Evolutionary conservation across 768 basidiomycete species (phyloP).

Genomic region (Phaeolepiota aurea): DNA sequence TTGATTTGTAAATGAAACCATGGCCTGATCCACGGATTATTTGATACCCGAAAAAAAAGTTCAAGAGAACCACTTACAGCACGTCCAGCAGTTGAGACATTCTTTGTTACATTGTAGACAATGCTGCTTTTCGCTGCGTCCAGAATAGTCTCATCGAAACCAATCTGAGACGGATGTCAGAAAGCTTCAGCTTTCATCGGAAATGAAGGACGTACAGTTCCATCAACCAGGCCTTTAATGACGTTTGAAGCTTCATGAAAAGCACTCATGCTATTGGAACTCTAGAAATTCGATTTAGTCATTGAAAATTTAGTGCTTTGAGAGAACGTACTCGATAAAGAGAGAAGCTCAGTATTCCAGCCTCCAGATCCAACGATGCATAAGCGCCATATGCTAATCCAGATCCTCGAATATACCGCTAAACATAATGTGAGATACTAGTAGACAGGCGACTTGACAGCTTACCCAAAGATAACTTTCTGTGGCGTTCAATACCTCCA

Average conservation of each 20-base stretch:
- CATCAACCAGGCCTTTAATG: constrained; percentile 72
- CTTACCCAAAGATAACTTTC: constrained; percentile 91
- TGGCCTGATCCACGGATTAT: constrained; percentile 41
- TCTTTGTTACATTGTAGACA: constrained; percentile 74
- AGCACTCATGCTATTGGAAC: constrained; percentile 71
- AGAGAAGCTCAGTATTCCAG: constrained; percentile 66
- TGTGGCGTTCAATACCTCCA: constrained; percentile 84
- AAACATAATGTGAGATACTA: constrained; percentile 4
- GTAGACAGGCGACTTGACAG: too few relatives aligned
- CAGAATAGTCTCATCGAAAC: constrained; percentile 69
- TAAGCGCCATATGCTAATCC: constrained; percentile 94
- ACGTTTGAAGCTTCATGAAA: constrained; percentile 76
- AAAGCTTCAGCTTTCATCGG: not conserved
- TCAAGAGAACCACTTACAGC: constrained; percentile 48
- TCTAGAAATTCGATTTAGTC: constrained; percentile 30
- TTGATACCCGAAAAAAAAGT: constrained; percentile 1
- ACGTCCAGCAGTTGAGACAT: constrained; percentile 77
- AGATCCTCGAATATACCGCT: constrained; percentile 88
- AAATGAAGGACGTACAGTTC: constrained; percentile 47
- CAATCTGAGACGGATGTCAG: constrained; percentile 41
- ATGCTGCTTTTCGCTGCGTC: constrained; percentile 91
- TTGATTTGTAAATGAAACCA: constrained; percentile 83
- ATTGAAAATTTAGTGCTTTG: not conserved
- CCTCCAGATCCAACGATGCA: constrained; percentile 65
- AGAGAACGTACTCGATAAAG: constrained; percentile 60